phyloP scores from a whole-genome alignment of 2,329 filamentous ascomycete species.

The Exophiala bonariae region DNA sequence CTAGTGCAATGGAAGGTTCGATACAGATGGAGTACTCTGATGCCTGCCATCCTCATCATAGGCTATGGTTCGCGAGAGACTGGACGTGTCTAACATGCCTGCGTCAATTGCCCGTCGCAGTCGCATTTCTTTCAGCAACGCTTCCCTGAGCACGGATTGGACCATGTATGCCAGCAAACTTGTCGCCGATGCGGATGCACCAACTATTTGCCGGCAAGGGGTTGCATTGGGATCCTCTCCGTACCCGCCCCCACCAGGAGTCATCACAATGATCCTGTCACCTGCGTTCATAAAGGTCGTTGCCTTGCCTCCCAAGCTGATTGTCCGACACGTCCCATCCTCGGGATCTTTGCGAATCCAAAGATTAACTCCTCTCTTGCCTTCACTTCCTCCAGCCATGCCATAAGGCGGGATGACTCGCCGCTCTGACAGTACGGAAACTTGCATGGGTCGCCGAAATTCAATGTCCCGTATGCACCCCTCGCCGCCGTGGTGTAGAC shows the following conservation, averaged over 20 bases:
- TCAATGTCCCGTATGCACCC: slow-evolving; percentile 77
- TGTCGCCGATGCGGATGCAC: too few species aligned
- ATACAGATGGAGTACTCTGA: too few species aligned
- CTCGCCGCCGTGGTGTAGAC: slow-evolving; percentile 69
- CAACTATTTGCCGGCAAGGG: too few species aligned
- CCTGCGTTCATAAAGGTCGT: slow-evolving; percentile 28
- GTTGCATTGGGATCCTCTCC: neutral
- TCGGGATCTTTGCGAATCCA: slow-evolving; percentile 27
- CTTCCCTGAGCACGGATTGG: neutral
- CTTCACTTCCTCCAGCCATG: slow-evolving; percentile 24
- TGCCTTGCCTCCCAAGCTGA: slow-evolving; percentile 29
- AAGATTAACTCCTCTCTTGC: slow-evolving; percentile 25
- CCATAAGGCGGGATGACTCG: slow-evolving; percentile 28
- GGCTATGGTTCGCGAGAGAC: too few species aligned
- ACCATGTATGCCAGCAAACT: neutral
- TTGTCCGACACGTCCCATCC: slow-evolving; percentile 12
- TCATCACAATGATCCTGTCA: slow-evolving; percentile 36
- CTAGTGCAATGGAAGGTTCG: too few species aligned
- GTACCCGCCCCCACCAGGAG: slow-evolving; percentile 7
- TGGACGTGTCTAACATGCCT: too few species aligned
- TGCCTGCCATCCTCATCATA: too few species aligned
- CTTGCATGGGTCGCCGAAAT: slow-evolving; percentile 75
- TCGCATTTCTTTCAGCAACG: too few species aligned
- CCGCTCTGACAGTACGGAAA: slow-evolving; percentile 44
- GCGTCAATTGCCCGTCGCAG: too few species aligned